A percentile compares a stretch with the other conserved stretches of the same genome.
phyloP scores from a whole-genome alignment of 257 asterid species.

The Cruciata laevipes region DNA sequence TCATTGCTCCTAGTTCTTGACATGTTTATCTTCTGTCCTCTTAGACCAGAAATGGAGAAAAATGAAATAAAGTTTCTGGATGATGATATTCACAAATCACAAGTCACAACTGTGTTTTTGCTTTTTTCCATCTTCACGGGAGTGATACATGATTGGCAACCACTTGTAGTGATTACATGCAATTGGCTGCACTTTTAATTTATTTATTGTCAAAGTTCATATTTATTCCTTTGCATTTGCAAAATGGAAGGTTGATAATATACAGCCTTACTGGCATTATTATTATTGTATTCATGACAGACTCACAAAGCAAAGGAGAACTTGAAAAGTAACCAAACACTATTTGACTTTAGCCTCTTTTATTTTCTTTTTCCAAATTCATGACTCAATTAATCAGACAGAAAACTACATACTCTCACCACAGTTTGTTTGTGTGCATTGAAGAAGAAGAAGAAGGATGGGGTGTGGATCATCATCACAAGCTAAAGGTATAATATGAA shows the following conservation, averaged over 20 bases:
- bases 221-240: slow-evolving; percentile 12
- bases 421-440: slow-evolving; percentile 7
- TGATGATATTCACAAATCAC: slow-evolving; percentile 5
- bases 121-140: slow-evolving; percentile 47
- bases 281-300: slow-evolving; percentile 16
- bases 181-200: neutral
- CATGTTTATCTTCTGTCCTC: neutral
- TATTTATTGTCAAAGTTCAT: neutral
- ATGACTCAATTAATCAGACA: slow-evolving; percentile 8
- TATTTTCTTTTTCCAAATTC: neutral
- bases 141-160: slow-evolving; percentile 45
- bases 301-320: slow-evolving; percentile 1
- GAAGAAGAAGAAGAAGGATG: slow-evolving; percentile 26
- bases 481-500: slow-evolving; percentile 22
- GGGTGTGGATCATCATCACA: slow-evolving; percentile 80
- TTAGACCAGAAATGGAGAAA: neutral
- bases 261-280: neutral
- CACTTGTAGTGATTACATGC: slow-evolving; percentile 15
- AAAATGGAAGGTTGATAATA: slow-evolving; percentile 5
- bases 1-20: neutral
- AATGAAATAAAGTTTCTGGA: neutral
- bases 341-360: slow-evolving; percentile 13
- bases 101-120: slow-evolving; percentile 12
- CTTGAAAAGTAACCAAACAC: slow-evolving; percentile 12
- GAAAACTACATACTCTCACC: slow-evolving; percentile 3